Evolutionary conservation across 306 rosid genomes (phyloP), one percentile per base, ranked within the genome.

Genomic region (Aeschynomene evenia): DNA sequence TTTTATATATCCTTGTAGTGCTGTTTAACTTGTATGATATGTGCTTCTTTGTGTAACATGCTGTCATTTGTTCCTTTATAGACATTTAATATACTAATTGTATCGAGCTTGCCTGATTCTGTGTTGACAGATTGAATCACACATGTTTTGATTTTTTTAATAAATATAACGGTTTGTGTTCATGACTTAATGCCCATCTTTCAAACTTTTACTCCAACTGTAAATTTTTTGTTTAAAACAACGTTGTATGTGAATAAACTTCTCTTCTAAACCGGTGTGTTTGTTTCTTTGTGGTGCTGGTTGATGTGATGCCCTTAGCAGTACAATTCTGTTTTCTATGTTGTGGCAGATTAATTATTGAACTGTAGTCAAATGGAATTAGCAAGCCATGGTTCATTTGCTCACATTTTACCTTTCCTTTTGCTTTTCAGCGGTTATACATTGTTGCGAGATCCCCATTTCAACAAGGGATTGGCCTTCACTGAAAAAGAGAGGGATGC

Each of bases 401-500:
- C 48, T 21, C 48, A 46, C 42, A 12, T 16, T 2, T 74, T 68
- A 2, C 28, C 4, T 64, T 61, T 16, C 49, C 49, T 63, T 50
- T 69, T 82, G 34, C 39, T 49, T 52, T 74, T 50, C 74, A 95
- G 99, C 80, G 99, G 99, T 6, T 91, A 91, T 77, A 83, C 89
- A 22, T 79, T 95, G 80, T 77, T 95, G 87, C 77, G 97, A 48
- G 96, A 91, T 76, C 99, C 99, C 4, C 97, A 88, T 70, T 94
- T 87, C 77, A 95, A 95, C 84, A 95, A 95, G 76, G 99, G 97
- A 80, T 88, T 95, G 71, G 99, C 97, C 40, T 95, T 95, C 84
- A 81, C 77, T 16, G 96, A 89, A 33, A 83, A 80, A 74, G 99
- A 95, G 87, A 86, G 99, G 83, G 99, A 91, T 45, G 96, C 97